phyloP scores from a whole-genome alignment of 164 flowering plant genomes.

The Magnolia sinica region DNA sequence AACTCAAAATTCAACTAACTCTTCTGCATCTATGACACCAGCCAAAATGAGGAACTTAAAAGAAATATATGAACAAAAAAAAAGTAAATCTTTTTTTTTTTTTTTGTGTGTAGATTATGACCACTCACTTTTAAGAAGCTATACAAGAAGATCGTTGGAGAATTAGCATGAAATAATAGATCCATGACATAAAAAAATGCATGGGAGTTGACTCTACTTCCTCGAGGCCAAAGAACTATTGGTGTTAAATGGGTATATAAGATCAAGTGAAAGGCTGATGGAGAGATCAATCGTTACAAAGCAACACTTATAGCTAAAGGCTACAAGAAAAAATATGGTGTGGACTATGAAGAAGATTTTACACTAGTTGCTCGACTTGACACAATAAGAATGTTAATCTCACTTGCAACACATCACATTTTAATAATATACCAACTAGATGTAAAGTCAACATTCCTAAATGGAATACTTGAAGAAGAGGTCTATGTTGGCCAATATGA shows the following conservation, averaged over 20 bases:
- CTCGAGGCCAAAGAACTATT: neutral
- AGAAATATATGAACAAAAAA: neutral
- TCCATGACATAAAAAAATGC: neutral
- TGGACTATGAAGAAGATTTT: slow-evolving; percentile 1
- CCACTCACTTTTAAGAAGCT: neutral
- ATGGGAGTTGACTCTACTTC: neutral
- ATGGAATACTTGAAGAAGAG: neutral
- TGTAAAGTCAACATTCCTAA: slow-evolving; percentile 1
- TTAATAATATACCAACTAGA: neutral
- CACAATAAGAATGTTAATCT: neutral
- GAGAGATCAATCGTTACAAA: neutral
- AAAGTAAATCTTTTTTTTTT: neutral
- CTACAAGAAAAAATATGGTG: neutral
- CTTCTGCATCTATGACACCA: neutral
- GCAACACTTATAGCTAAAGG: neutral
- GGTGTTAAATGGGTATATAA: slow-evolving; percentile 1
- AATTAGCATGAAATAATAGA: neutral
- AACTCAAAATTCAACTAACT: neutral
- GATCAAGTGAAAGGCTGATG: neutral
- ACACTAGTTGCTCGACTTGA: neutral
- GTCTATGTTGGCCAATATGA: neutral
- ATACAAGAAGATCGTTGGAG: neutral
- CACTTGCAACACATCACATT: neutral
- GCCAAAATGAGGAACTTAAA: neutral
- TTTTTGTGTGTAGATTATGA: neutral